phyloP scores from a whole-genome alignment of 768 basidiomycete species.

The Fibroporia radiculosa region DNA sequence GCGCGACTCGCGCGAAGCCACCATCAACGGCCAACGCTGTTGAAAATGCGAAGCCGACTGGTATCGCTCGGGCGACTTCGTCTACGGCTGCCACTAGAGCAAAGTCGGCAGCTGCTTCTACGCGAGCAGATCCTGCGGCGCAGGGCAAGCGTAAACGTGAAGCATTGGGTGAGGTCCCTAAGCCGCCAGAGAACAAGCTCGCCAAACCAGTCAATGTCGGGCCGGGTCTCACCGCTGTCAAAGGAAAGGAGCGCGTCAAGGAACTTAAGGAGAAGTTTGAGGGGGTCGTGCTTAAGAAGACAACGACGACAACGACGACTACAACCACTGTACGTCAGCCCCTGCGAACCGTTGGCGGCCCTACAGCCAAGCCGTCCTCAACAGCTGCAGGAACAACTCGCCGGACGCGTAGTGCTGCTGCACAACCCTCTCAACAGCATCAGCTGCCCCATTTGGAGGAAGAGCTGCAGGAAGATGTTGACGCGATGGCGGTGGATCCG shows the following conservation, averaged over 20 bases:
- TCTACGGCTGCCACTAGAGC: conserved; percentile 48
- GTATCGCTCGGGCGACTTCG: conserved; percentile 32
- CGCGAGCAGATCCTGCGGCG: conserved; percentile 38
- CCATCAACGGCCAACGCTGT: conserved; percentile 30
- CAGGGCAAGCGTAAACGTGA: conserved; percentile 70
- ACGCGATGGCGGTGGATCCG: conserved; percentile 39
- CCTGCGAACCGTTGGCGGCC: conserved; percentile 41
- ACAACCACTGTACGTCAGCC: conserved; percentile 40
- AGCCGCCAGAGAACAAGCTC: conserved; percentile 40
- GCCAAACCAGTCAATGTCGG: conserved; percentile 7
- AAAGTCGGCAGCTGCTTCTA: conserved; percentile 36
- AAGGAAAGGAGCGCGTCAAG: conserved; percentile 48
- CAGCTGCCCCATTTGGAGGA: conserved; percentile 26
- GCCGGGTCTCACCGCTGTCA: conserved; percentile 21
- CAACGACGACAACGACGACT: conserved; percentile 36
- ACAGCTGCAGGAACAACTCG: conserved; percentile 16
- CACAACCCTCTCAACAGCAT: conserved; percentile 20
- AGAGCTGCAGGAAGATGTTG: conserved; percentile 29
- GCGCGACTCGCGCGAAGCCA: conserved; percentile 55
- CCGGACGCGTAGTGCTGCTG: conserved; percentile 18
- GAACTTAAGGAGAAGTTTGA: conserved; percentile 43
- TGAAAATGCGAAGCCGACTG: conserved; percentile 24
- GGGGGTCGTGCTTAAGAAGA: conserved; percentile 51
- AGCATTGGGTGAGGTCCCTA: conserved; percentile 64
- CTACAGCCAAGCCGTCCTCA: conserved; percentile 14